Conservation (phyloP, 345 rosid species). For the Conringia planisiliqua region DNA sequence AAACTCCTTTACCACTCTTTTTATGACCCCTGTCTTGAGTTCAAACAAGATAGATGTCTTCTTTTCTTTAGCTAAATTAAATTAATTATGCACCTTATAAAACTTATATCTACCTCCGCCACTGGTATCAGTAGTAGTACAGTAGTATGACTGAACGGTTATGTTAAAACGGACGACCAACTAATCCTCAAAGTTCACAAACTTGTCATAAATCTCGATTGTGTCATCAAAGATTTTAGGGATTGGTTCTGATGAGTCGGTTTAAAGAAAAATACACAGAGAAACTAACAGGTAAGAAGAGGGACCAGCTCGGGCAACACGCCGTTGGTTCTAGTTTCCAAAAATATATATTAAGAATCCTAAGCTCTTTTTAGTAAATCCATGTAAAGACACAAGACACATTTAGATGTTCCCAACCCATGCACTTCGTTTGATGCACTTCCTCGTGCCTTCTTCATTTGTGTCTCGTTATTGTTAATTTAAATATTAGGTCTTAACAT, state of each 20-base stretch:
- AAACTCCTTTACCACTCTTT: too few species aligned
- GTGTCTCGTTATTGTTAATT: neutral
- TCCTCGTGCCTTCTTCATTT: slow-evolving; percentile 4
- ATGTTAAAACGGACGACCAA: neutral
- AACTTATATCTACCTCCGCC: too few species aligned
- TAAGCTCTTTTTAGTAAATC: neutral
- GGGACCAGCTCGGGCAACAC: slow-evolving; percentile 11
- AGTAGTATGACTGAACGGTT: neutral
- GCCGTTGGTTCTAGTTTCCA: neutral
- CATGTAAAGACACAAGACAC: neutral
- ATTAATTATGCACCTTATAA: too few species aligned
- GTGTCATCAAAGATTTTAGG: neutral
- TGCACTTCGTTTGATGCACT: slow-evolving; percentile 15
- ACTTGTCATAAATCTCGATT: neutral
- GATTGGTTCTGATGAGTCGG: slow-evolving; percentile 4
- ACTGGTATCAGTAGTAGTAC: neutral
- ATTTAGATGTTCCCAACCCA: neutral
- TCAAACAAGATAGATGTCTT: too few species aligned
- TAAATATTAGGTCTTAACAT: neutral
- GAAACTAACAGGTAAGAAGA: neutral
- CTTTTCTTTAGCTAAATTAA: too few species aligned
- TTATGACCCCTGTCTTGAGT: too few species aligned
- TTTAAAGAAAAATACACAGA: neutral
- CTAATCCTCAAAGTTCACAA: neutral
- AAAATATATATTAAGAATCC: neutral